These are phyloP conservation scores for Neurospora terricola DNA, from an alignment of 495 filamentous ascomycete species.

Conservation along the genomic window DNA sequence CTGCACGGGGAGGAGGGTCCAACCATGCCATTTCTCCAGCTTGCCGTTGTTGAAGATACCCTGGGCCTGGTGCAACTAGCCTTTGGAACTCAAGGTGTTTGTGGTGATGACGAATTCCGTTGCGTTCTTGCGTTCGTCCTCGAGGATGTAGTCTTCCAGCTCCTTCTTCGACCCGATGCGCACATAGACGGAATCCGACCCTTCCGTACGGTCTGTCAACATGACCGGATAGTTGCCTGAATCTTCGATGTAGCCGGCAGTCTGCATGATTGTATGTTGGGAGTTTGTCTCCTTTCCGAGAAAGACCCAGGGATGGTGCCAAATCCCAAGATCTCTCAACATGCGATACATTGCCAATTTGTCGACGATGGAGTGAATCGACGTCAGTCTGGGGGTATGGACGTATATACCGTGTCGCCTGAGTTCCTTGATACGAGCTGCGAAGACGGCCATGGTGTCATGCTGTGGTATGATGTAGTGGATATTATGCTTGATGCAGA, in stretches of 20 bases:
- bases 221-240: neutral
- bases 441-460: neutral
- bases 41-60: conserved; percentile 1
- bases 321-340: neutral
- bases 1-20: neutral
- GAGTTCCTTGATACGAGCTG: neutral
- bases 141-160: neutral
- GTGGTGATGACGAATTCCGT: neutral
- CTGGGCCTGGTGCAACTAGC: neutral
- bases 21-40: neutral
- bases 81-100: neutral
- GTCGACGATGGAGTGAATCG: neutral
- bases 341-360: neutral
- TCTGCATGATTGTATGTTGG: neutral
- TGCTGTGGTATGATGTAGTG: conserved; percentile 3
- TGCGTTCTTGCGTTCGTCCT: neutral
- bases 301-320: neutral
- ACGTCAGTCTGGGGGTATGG: neutral
- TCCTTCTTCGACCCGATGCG: neutral
- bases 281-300: neutral
- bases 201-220: neutral
- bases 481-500: neutral
- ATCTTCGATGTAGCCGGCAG: neutral
- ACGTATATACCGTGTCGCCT: neutral
- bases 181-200: neutral